These are phyloP conservation scores for Fragaria nilgerrensis DNA, from an alignment of 306 rosid genomes.

Conservation along the genomic window DNA sequence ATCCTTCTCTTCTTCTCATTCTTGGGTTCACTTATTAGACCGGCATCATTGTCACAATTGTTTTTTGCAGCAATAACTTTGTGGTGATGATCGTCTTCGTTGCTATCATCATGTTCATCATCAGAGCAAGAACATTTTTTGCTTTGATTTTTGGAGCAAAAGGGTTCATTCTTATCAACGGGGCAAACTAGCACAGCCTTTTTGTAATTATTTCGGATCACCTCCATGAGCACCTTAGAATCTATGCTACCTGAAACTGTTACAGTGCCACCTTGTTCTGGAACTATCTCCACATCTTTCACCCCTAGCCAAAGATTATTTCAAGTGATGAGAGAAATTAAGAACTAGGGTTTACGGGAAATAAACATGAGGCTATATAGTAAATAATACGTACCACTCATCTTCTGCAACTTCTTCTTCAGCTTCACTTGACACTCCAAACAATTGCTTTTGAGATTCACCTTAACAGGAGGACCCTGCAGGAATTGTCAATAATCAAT, in stretches of 20 bases:
- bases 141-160: background rate
- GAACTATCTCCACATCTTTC: constrained; percentile 6
- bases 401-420: constrained; percentile 15
- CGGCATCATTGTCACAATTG: background rate
- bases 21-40: background rate
- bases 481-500: background rate
- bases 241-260: constrained; percentile 21
- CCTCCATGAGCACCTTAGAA: background rate
- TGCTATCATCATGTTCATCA: background rate
- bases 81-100: background rate
- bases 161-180: constrained; percentile 12
- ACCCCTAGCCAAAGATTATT: constrained; percentile 14
- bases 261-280: constrained; percentile 19
- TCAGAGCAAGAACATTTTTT: background rate
- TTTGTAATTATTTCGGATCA: constrained; percentile 1
- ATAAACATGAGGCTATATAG: background rate
- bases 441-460: constrained; percentile 10
- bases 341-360: background rate
- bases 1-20: background rate
- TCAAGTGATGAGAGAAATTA: background rate
- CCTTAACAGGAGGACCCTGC: constrained; percentile 19
- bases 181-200: constrained; percentile 23
- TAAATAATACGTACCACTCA: constrained; percentile 5
- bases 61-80: too few relatives aligned
- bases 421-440: constrained; percentile 6